Conservation (phyloP, 1,139 yeast genomes). For the Hansenula anomala region DNA sequence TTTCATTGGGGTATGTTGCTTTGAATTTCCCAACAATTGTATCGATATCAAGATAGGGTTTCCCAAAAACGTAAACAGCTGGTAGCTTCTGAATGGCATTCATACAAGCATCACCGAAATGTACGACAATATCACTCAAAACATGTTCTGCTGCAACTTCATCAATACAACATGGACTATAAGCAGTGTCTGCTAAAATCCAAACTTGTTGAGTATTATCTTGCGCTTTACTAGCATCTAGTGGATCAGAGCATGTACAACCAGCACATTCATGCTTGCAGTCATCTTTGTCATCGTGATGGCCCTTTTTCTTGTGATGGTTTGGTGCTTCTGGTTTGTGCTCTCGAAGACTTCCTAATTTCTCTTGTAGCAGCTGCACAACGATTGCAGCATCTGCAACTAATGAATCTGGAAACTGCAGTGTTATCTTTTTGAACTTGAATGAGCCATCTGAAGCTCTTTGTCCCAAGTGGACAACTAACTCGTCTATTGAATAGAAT, state of each 20-base stretch:
- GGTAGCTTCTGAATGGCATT: constrained; percentile 71
- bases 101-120: constrained; percentile 93
- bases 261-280: constrained; percentile 18
- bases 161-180: constrained; percentile 93
- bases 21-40: constrained; percentile 33
- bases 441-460: constrained; percentile 24
- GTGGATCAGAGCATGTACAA: constrained; percentile 23
- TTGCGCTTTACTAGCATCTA: constrained; percentile 13
- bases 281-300: constrained; percentile 9
- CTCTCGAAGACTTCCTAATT: constrained; percentile 7
- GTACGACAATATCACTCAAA: constrained; percentile 76
- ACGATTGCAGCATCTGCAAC: constrained; percentile 77
- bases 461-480: constrained; percentile 34
- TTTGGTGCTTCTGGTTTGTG: not conserved
- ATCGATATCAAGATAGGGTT: constrained; percentile 44
- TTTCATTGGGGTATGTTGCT: constrained; percentile 31
- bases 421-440: constrained; percentile 51
- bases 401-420: constrained; percentile 85
- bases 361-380: constrained; percentile 42
- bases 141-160: constrained; percentile 97
- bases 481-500: constrained; percentile 49
- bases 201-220: constrained; percentile 38
- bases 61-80: constrained; percentile 74
- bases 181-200: constrained; percentile 92
- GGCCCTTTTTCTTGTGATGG: not conserved